A percentile compares a stretch with the other conserved stretches of the same genome.
phyloP scores from a whole-genome alignment of 495 filamentous ascomycete species.

The Penicillium silybi region DNA sequence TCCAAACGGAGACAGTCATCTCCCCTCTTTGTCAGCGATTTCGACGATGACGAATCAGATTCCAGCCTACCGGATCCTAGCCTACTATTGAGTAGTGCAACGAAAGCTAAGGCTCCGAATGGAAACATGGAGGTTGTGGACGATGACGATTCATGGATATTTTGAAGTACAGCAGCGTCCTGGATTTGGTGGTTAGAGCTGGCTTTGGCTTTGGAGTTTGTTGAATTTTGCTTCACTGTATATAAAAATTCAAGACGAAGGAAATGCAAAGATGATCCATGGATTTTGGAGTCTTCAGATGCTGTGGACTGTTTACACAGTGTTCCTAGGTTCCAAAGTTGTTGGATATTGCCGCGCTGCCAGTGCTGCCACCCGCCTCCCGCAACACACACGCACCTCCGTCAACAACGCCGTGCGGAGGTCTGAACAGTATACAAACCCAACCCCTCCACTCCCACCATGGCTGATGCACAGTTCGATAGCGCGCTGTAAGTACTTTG shows the following conservation, averaged over 20 bases:
- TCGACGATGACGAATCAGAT: constrained; percentile 14
- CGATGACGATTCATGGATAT: constrained; percentile 15
- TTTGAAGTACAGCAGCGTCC: not conserved
- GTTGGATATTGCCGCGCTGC: not conserved
- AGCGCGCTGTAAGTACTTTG: constrained; percentile 55
- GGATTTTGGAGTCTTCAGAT: not conserved
- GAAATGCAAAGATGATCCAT: not conserved
- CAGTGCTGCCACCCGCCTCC: constrained; percentile 21
- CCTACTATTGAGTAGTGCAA: constrained; percentile 8
- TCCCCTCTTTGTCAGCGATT: constrained; percentile 5
- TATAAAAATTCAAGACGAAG: not conserved
- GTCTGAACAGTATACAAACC: constrained; percentile 18
- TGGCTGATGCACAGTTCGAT: constrained; percentile 58
- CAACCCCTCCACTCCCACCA: constrained; percentile 25
- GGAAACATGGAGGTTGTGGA: constrained; percentile 1
- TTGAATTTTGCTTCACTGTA: constrained; percentile 1
- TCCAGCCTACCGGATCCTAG: constrained; percentile 11
- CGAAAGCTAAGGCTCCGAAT: constrained; percentile 1
- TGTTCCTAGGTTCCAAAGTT: not conserved
- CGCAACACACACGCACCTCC: constrained; percentile 33
- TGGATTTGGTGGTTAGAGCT: not conserved
- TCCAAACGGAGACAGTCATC: not conserved
- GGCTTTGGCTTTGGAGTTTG: not conserved
- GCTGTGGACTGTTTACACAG: not conserved
- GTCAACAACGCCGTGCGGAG: constrained; percentile 22